Conservation (phyloP, 208 protist species). For the Novymonas esmeraldas region DNA sequence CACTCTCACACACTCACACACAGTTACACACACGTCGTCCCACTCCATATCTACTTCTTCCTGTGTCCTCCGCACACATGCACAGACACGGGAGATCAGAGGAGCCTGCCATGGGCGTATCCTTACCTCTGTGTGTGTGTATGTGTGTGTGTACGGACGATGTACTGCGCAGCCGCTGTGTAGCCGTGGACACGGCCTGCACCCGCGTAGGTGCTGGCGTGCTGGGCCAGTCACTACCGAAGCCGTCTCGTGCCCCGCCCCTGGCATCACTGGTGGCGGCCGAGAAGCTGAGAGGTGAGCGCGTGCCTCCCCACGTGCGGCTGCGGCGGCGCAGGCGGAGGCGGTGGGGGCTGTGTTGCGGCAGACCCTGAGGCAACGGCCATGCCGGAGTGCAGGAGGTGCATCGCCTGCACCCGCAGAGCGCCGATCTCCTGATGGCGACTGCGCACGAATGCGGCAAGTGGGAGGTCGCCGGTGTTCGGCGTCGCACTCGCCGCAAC, state of each 20-base stretch:
- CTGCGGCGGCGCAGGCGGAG: neutral
- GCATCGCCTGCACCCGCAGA: conserved; percentile 22
- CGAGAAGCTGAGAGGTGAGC: neutral
- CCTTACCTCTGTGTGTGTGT: no score
- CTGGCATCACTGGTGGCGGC: neutral
- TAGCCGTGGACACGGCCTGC: no score
- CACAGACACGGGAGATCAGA: neutral
- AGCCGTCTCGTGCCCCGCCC: no score
- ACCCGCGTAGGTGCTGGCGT: no score
- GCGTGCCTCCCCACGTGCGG: neutral
- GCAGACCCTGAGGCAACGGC: neutral
- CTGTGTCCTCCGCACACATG: no score
- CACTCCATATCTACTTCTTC: no score
- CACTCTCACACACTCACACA: neutral
- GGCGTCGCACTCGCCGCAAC: neutral
- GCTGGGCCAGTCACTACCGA: no score
- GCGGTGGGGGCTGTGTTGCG: neutral
- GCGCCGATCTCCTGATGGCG: conserved; percentile 17
- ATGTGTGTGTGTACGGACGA: no score
- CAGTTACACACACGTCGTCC: no score
- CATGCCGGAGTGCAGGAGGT: conserved; percentile 17
- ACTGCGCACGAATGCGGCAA: conserved; percentile 23
- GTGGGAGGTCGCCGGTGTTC: conserved; percentile 9
- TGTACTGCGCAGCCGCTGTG: no score
- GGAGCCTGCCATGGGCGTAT: no score